Percentiles rank a stretch among this genome's conserved stretches.
Conservation (phyloP, 2,329 filamentous ascomycete genomes). For the Colletotrichum endophyticum region DNA sequence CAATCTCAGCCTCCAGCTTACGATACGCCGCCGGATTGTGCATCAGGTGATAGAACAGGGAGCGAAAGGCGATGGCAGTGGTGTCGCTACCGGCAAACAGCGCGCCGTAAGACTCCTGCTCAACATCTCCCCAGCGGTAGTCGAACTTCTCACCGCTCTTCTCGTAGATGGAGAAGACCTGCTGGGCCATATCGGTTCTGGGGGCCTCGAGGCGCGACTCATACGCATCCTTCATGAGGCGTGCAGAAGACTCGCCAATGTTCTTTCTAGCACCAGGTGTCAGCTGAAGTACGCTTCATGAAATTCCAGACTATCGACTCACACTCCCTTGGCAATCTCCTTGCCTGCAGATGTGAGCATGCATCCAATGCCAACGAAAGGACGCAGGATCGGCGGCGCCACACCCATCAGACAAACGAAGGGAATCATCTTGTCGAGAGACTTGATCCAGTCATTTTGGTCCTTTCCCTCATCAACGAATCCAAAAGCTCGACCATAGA, state of each 20-base stretch:
- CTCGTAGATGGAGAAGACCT: neutral
- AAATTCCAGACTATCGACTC: neutral
- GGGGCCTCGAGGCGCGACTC: neutral
- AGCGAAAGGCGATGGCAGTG: slow-evolving; percentile 36
- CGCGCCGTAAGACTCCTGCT: neutral
- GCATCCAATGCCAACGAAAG: neutral
- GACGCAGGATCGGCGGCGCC: neutral
- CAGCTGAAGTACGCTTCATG: neutral
- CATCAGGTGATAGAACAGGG: slow-evolving; percentile 42
- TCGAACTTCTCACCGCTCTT: neutral
- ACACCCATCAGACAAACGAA: neutral
- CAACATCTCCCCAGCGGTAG: neutral
- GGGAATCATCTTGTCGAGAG: neutral
- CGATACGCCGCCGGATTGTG: slow-evolving; percentile 31
- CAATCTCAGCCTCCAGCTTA: slow-evolving; percentile 36
- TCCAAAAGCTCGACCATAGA: neutral
- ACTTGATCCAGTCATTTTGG: neutral
- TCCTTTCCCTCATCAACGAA: neutral
- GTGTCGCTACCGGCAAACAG: slow-evolving; percentile 42
- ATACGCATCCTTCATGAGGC: neutral
- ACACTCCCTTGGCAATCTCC: neutral
- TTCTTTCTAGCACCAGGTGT: neutral
- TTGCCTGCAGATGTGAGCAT: neutral
- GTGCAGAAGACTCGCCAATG: neutral
- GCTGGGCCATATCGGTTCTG: neutral